Percentiles rank a stretch among this genome's conserved stretches.
Evolutionary conservation across 768 basidiomycete genomes (phyloP).

Genomic region (Baorangia bicolor): DNA sequence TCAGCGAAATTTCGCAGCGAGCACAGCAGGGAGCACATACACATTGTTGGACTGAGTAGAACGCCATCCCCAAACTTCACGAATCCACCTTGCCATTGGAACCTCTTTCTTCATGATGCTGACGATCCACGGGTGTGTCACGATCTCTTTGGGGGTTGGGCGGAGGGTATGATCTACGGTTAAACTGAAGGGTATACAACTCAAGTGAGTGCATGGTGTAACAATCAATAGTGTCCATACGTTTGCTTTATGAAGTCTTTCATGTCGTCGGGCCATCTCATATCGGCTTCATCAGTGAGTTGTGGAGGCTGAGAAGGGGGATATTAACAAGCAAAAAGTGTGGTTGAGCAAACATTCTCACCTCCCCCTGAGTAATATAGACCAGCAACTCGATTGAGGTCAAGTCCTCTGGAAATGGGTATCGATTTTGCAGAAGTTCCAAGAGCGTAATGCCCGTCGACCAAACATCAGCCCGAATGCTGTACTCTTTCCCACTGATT

Average conservation of each 20-base stretch:
- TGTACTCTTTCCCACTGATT: slow-evolving; percentile 88
- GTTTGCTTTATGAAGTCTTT: slow-evolving; percentile 87
- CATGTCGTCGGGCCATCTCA: slow-evolving; percentile 77
- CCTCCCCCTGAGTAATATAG: slow-evolving; percentile 81
- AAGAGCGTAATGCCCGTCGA: slow-evolving; percentile 93
- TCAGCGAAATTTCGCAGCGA: not conserved
- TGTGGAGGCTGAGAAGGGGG: slow-evolving; percentile 61
- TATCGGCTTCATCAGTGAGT: slow-evolving; percentile 68
- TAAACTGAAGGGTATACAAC: slow-evolving; percentile 45
- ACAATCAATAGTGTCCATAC: slow-evolving; percentile 45
- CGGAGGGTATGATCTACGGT: slow-evolving; percentile 66
- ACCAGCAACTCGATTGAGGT: slow-evolving; percentile 94
- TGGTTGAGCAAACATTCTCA: slow-evolving; percentile 30
- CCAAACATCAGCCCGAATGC: slow-evolving; percentile 97
- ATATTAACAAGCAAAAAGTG: slow-evolving; percentile 17
- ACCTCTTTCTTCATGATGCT: slow-evolving; percentile 77
- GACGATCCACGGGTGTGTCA: slow-evolving; percentile 81
- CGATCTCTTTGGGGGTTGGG: slow-evolving; percentile 81
- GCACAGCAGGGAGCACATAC: slow-evolving; percentile 14
- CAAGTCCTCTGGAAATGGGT: slow-evolving; percentile 91
- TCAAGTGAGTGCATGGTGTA: not conserved
- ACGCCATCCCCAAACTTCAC: slow-evolving; percentile 81
- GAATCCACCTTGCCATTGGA: slow-evolving; percentile 87
- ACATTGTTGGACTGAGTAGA: slow-evolving; percentile 33
- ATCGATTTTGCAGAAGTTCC: slow-evolving; percentile 91